These are phyloP conservation scores for Auriscalpium vulgare DNA, from an alignment of 768 basidiomycete species.

Conservation along the genomic window DNA sequence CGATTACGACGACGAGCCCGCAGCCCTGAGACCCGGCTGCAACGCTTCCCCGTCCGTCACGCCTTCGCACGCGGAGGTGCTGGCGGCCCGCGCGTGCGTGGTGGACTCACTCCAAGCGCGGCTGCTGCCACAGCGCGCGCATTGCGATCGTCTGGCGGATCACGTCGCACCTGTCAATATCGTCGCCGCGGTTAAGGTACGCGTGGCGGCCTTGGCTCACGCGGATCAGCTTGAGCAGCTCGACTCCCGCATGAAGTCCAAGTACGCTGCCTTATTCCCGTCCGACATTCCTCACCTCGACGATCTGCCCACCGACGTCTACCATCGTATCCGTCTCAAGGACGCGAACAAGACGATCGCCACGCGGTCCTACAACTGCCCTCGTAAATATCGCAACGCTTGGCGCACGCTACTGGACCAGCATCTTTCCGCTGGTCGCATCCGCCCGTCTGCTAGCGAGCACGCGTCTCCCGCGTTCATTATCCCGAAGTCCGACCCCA, in stretches of 20 bases:
- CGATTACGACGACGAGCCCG: too few relatives aligned
- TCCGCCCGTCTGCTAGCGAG: slow-evolving; percentile 20
- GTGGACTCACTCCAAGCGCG: too few relatives aligned
- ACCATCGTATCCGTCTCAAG: slow-evolving; percentile 12
- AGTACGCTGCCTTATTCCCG: slow-evolving; percentile 13
- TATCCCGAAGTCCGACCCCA: slow-evolving; percentile 18
- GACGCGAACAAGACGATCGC: slow-evolving; percentile 17
- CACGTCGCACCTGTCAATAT: background rate
- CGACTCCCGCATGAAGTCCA: background rate
- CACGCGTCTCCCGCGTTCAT: slow-evolving; percentile 29
- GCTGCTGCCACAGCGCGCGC: too few relatives aligned
- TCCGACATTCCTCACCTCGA: slow-evolving; percentile 16
- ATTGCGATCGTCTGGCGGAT: background rate
- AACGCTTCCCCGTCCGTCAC: too few relatives aligned
- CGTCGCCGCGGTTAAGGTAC: background rate
- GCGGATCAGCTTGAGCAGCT: background rate
- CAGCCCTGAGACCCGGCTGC: too few relatives aligned
- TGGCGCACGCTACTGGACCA: slow-evolving; percentile 27
- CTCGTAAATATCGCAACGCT: slow-evolving; percentile 23
- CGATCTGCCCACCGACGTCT: slow-evolving; percentile 10
- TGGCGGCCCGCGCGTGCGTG: background rate
- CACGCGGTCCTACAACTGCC: slow-evolving; percentile 23
- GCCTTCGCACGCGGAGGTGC: too few relatives aligned
- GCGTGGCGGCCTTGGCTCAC: background rate
- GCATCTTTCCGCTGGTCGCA: slow-evolving; percentile 26